Evolutionary conservation across 2,329 filamentous ascomycete species (phyloP).

Genomic region (Tolypocladium paradoxum): DNA sequence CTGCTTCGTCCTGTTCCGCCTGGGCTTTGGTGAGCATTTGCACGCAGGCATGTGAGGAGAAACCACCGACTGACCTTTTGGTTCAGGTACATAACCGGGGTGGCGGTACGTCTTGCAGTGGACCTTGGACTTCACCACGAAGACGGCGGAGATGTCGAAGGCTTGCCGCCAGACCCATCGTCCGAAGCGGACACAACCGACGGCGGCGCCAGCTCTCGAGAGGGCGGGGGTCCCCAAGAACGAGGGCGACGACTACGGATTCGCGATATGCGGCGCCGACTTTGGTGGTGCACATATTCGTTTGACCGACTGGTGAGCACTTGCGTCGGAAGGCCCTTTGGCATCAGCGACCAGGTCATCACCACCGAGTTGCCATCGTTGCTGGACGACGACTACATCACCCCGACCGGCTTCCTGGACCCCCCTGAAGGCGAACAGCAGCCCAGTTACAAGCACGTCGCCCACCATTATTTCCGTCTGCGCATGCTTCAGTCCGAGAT

Average conservation of each 20-base stretch:
- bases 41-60: background rate
- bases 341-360: slow-evolving; percentile 91
- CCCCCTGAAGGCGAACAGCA: slow-evolving; percentile 44
- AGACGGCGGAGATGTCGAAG: slow-evolving; percentile 58
- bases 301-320: slow-evolving; percentile 91
- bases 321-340: slow-evolving; percentile 86
- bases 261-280: slow-evolving; percentile 70
- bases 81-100: slow-evolving; percentile 75
- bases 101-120: slow-evolving; percentile 80
- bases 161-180: slow-evolving; percentile 40
- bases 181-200: slow-evolving; percentile 23
- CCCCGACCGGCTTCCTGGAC: slow-evolving; percentile 59
- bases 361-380: slow-evolving; percentile 90
- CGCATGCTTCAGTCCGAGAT: slow-evolving; percentile 89
- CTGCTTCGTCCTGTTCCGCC: slow-evolving; percentile 83
- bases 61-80: background rate
- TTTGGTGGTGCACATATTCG: slow-evolving; percentile 98
- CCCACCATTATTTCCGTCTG: slow-evolving; percentile 85
- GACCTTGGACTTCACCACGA: slow-evolving; percentile 91
- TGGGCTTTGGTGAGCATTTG: slow-evolving; percentile 61
- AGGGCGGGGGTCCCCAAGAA: slow-evolving; percentile 28
- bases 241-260: slow-evolving; percentile 69
- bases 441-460: slow-evolving; percentile 81
- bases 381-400: slow-evolving; percentile 82
- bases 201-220: slow-evolving; percentile 17